Evolutionary conservation across 192 early-diverging fungal species (phyloP), one percentile per base, ranked within the genome.

Genomic region (Chytriomyces confervae): DNA sequence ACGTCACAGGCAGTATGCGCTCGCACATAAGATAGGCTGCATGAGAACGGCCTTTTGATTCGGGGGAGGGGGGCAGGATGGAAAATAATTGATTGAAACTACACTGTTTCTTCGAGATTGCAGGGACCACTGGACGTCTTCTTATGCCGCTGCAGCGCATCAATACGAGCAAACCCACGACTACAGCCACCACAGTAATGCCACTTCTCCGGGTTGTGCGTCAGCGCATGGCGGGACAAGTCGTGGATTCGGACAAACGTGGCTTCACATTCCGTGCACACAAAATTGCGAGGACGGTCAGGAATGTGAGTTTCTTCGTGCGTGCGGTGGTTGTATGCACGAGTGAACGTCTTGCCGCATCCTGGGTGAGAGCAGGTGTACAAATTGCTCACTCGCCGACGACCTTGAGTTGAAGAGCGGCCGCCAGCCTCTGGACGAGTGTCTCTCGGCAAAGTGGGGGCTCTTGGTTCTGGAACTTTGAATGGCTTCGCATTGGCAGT

Each of bases 231-330:
- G 11, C 94, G 84, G 64, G 91, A 83, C 27, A 93, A 80, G 86
- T 95, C 94, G 77, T 95, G 94, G 66, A 93, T 92, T 10, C 94
- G 86, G 5, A 90, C 84, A 80, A 95, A 95, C 8, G 91, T 88
- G 44, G 87, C 65, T 1, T 87, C 68, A 77, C 94, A 95, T 23
- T 64, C 74, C 8, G 20, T 16, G 16, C 84, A 67, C 43, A 84
- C 74, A 69, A 93, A 95, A 60, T 80, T 79, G 80, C 87, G 91
- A 1, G 94, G 91, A 50, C 87, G 81, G 53, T 82, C 72, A 45
- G 78, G 80, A 5, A 89, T 83, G 78, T 91, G 91, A 29, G 88
- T 85, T 62, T 84, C 76, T 68, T 89, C 77, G 78, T 94, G 93
- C 0, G 89, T 86, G 44, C 90, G 91, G 49, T 93, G 84, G 83